Evolutionary conservation across 2,329 filamentous ascomycete species (phyloP), one percentile per base, ranked within the genome.

Genomic region (Colletotrichum sp.): DNA sequence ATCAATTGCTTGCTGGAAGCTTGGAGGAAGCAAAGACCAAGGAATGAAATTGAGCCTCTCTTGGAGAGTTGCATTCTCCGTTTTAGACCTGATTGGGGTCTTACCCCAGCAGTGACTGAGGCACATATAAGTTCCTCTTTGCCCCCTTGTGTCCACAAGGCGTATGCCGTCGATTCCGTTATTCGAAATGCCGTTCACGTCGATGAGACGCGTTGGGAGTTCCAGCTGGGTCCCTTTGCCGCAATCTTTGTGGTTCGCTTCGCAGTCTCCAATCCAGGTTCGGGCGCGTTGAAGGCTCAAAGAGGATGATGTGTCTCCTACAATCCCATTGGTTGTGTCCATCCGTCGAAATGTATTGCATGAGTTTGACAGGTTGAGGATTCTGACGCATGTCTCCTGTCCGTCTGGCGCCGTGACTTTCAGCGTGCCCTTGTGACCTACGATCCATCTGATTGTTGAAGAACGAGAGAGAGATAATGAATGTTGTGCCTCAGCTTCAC

Each of bases 81-180:
- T 71, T 29, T 64, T 71, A 29, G 29, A 64, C 2, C 36, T 6
- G n/a, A 71, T 65, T 12, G 19, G 8, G n/a, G 55, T 30, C 22
- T 55, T 55, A 2, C 69, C 69, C 69, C 69, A 71, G 39, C 69
- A 71, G 19, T 71, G 69, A n/a, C 69, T 71, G 5, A 72, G 63
- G 9, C 70, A 72, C 5, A 68, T 52, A 19, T 72, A 72, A 6
- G 64, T 68, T 2, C 62, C 70, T 1, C 6, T 34, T 16, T 72
- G 27, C 8, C 59, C 69, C 3, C 29, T n/a, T 15, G 69, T 71
- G 8, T 30, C 5, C 13, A 39, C 61, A 9, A 71, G 69, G 0
- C 61, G 69, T 5, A 71, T 30, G 15, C 69, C 69, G 19, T 32
- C n/a, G 0, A 2, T 39, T 4, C 34, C 11, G 3, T 44, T 8